Percentiles rank a stretch among this genome's conserved stretches.
These are phyloP conservation scores for Clonostachys solani DNA, from an alignment of 2,329 filamentous ascomycete species.

Conservation along the genomic window DNA sequence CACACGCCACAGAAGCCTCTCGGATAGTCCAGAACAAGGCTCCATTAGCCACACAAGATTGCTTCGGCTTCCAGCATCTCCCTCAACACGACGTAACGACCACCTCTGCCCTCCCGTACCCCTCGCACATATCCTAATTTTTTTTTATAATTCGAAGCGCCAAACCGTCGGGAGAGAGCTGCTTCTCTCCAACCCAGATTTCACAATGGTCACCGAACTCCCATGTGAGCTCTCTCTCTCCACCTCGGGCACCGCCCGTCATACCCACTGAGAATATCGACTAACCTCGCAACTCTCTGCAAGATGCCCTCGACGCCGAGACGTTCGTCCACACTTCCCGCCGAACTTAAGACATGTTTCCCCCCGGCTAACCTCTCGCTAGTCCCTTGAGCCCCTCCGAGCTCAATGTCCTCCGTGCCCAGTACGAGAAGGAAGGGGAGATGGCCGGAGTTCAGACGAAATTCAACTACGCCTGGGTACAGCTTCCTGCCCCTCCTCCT, in stretches of 20 bases:
- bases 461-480: conserved; percentile 99
- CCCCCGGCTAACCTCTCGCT: conserved; percentile 2
- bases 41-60: no score
- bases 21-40: no score
- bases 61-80: neutral
- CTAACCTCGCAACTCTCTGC: conserved; percentile 1
- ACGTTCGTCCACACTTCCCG: conserved; percentile 51
- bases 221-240: conserved; percentile 32
- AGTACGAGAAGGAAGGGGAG: conserved; percentile 97
- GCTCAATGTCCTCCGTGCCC: conserved; percentile 84
- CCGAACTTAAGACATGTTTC: conserved; percentile 1
- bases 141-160: neutral
- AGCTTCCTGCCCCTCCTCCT: conserved; percentile 10
- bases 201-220: conserved; percentile 41
- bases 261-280: neutral
- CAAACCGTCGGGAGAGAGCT: neutral
- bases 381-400: conserved; percentile 89
- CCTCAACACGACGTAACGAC: neutral
- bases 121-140: neutral
- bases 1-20: no score
- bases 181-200: no score
- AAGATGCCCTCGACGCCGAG: conserved; percentile 97
- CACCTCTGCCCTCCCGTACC: neutral
- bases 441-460: conserved; percentile 97
- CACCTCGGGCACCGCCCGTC: conserved; percentile 7